phyloP scores from a whole-genome alignment of 2,329 filamentous ascomycete genomes.

The Pleomassaria siparia region DNA sequence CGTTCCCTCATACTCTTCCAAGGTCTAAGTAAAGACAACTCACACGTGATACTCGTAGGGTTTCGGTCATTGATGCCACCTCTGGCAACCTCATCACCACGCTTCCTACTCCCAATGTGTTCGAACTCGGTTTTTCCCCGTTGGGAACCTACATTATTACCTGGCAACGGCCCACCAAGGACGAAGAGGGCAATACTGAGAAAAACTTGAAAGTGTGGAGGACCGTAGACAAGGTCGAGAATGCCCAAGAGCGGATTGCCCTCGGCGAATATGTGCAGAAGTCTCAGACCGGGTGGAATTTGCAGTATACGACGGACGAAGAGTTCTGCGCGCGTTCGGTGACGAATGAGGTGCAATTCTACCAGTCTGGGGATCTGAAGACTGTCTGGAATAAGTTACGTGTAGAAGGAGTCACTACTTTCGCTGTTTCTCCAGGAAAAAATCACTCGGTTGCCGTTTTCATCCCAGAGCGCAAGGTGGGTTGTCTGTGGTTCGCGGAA shows the following conservation, averaged over 20 bases:
- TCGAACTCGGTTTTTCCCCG: slow-evolving; percentile 93
- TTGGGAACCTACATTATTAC: slow-evolving; percentile 91
- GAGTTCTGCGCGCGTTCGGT: slow-evolving; percentile 88
- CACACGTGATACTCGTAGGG: slow-evolving; percentile 49
- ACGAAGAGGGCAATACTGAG: slow-evolving; percentile 86
- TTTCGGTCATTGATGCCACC: slow-evolving; percentile 81
- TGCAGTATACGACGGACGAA: slow-evolving; percentile 95
- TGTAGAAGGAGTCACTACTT: slow-evolving; percentile 86
- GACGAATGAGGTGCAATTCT: slow-evolving; percentile 98
- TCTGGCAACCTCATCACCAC: slow-evolving; percentile 72
- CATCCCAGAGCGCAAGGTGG: slow-evolving; percentile 89
- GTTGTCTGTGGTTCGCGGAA: slow-evolving; percentile 20
- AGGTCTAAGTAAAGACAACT: neutral
- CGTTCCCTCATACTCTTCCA: slow-evolving; percentile 18
- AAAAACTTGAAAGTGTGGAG: slow-evolving; percentile 99
- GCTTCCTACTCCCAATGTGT: slow-evolving; percentile 80
- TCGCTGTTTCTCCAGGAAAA: slow-evolving; percentile 85
- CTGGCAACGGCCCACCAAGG: slow-evolving; percentile 91
- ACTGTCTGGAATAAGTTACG: slow-evolving; percentile 95
- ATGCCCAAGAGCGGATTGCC: slow-evolving; percentile 67
- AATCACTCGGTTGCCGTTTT: slow-evolving; percentile 94
- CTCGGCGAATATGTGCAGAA: slow-evolving; percentile 94
- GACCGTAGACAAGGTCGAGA: slow-evolving; percentile 68
- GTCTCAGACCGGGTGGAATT: slow-evolving; percentile 91
- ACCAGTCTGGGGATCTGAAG: slow-evolving; percentile 79